Conservation (phyloP, 1,284 basidiomycete genomes). For the Heterobasidion parviporum region DNA sequence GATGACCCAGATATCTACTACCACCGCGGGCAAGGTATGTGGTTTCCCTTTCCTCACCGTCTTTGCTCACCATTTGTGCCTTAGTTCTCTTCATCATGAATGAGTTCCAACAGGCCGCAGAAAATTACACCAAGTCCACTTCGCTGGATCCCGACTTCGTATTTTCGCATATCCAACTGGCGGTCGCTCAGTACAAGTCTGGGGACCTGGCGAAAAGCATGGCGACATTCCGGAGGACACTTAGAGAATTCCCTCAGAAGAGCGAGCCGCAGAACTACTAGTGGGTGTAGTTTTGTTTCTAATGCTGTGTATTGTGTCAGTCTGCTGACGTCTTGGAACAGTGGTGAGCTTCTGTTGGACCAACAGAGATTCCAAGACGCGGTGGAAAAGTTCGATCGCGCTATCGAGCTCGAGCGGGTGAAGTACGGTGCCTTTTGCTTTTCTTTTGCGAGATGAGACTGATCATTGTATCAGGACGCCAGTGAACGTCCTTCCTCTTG, state of each 20-base stretch:
- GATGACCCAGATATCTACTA: conserved; percentile 97
- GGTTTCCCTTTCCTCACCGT: neutral
- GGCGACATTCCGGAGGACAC: conserved; percentile 81
- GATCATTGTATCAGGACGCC: conserved; percentile 34
- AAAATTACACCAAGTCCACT: conserved; percentile 87
- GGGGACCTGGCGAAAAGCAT: conserved; percentile 76
- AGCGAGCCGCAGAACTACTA: conserved; percentile 92
- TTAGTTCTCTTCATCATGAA: conserved; percentile 94
- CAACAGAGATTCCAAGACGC: conserved; percentile 88
- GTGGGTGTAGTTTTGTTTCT: conserved; percentile 27
- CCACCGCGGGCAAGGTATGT: conserved; percentile 89
- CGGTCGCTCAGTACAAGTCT: conserved; percentile 95
- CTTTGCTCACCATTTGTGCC: neutral
- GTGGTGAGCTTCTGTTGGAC: conserved; percentile 92
- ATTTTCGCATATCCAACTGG: conserved; percentile 94
- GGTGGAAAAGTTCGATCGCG: conserved; percentile 91
- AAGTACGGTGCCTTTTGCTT: conserved; percentile 40
- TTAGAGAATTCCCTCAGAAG: conserved; percentile 74
- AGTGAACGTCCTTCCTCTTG: conserved; percentile 83
- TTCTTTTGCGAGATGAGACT: conserved; percentile 1
- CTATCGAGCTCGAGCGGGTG: conserved; percentile 81
- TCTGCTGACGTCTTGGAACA: conserved; percentile 23
- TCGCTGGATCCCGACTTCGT: conserved; percentile 81
- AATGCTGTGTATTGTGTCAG: neutral
- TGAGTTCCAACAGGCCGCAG: conserved; percentile 80